Evolutionary conservation across 192 early-diverging fungal species (phyloP).

Genomic region (Chytriomyces confervae): DNA sequence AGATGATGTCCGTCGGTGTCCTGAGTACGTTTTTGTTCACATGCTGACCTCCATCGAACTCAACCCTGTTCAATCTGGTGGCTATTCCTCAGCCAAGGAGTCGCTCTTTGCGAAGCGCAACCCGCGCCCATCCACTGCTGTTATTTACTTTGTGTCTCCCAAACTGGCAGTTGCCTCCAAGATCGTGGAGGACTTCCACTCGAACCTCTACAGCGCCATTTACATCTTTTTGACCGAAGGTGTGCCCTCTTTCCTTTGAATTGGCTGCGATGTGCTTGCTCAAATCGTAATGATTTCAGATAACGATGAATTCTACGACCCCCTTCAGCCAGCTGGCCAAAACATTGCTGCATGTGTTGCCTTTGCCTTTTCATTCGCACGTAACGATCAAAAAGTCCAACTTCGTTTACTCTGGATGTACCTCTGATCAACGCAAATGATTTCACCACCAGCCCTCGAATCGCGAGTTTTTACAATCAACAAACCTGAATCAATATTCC

Average conservation of each 20-base stretch:
- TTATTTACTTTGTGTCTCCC: conserved; percentile 34
- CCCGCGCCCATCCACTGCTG: not conserved
- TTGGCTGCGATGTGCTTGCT: not conserved
- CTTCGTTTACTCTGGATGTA: not conserved
- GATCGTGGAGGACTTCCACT: conserved; percentile 9
- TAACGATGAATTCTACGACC: not conserved
- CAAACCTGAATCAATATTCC: conserved; percentile 63
- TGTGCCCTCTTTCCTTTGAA: not conserved
- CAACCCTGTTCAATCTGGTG: not conserved
- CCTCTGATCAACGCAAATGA: not conserved
- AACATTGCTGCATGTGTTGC: not conserved
- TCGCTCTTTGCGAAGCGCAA: conserved; percentile 8
- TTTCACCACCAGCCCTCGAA: conserved; percentile 57
- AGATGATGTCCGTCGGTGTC: conserved; percentile 25
- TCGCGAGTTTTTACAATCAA: conserved; percentile 73
- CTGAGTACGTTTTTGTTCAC: not conserved
- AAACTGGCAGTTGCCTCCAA: not conserved
- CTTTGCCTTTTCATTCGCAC: not conserved
- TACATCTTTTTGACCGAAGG: conserved; percentile 29
- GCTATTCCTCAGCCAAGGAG: not conserved
- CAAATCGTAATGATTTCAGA: not conserved
- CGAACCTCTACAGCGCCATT: not conserved
- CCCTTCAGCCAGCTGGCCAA: not conserved
- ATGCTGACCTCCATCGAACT: not conserved
- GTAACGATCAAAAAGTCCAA: not conserved